Base-by-base conservation (phyloP, 495 filamentous ascomycete genomes). In the Antarctomyces pellizariae region DNA sequence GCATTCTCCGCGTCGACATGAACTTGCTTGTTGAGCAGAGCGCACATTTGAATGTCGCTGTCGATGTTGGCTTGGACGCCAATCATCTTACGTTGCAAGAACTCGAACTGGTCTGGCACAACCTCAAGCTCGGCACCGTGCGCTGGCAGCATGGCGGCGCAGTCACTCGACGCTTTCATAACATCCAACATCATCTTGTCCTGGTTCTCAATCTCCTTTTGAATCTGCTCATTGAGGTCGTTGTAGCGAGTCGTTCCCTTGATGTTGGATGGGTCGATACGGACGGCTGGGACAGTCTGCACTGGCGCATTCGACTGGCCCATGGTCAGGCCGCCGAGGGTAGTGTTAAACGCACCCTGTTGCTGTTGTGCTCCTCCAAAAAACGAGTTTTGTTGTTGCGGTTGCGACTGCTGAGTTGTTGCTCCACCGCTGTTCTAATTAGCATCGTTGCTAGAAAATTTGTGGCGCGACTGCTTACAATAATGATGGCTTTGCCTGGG, bases 221-320 rank as follows among this genome's bases (percentile, higher is more conserved):
- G 76, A n/a, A 93, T 52, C 18, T 73, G 63, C 36, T 83, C 74
- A 22, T 76, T 64, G 20, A 89, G 68, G 51, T 91, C 84, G 44
- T 72, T 70, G 52, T 80, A 92, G 30, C 86, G 73, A 5, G 86
- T 92, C 0, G 80, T 92, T 3, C 74, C 64, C 7, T 75, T 62
- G 13, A 93, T 55, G 41, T 77, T 71, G 44, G 58, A 62, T 16
- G 75, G 43, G 47, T 82, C 73, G 18, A 91, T 68, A 28, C 71
- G 70, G 10, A 80, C 76, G 4, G 79, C 77, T 4, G 74, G 64
- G 4, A 68, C 53, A 1, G 49, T 49, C 27, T 62, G 60, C 24
- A 52, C 52, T 38, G 44, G 37, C 11, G 30, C 21, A 12, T 40
- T 46, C 2, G 44, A 45, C 31, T 64, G 61, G 30, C 57, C 50